These are phyloP conservation scores for Stentor coeruleus DNA, from an alignment of 73 alveolate genomes.

Conservation along the genomic window DNA sequence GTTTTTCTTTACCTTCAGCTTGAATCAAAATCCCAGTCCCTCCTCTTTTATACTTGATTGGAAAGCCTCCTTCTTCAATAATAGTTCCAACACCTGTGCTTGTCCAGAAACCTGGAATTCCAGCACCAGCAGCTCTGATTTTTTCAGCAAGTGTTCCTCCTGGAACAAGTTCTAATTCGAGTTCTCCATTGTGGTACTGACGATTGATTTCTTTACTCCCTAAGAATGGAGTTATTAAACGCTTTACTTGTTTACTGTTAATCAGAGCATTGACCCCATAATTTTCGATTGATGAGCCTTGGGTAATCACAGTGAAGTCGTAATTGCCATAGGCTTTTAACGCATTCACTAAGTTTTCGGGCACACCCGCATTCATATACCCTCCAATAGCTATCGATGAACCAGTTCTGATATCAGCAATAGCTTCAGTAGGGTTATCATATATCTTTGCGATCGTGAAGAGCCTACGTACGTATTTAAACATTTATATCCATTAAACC, in stretches of 20 bases:
- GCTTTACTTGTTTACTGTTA: constrained; percentile 3
- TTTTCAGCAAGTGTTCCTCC: constrained; percentile 86
- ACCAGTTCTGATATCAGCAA: constrained; percentile 64
- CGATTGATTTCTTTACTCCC: constrained; percentile 56
- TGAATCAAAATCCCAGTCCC: constrained; percentile 35
- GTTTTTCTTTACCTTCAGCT: constrained; percentile 17
- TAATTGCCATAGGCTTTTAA: constrained; percentile 44
- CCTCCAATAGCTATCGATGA: constrained; percentile 76
- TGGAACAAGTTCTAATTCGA: constrained; percentile 78
- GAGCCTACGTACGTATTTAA: background rate
- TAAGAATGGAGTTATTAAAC: constrained; percentile 40
- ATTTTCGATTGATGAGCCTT: constrained; percentile 51
- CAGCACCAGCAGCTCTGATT: constrained; percentile 87
- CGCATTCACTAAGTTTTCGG: constrained; percentile 74
- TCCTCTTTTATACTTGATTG: constrained; percentile 51
- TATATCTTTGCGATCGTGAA: background rate
- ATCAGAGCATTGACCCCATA: constrained; percentile 13
- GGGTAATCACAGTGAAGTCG: constrained; percentile 71
- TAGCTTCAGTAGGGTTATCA: constrained; percentile 39
- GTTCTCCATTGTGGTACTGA: constrained; percentile 53
- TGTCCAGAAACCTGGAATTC: constrained; percentile 82
- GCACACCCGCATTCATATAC: constrained; percentile 81
- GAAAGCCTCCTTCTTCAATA: constrained; percentile 74
- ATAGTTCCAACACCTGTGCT: constrained; percentile 81
- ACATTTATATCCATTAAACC: background rate